phyloP scores from a whole-genome alignment of 768 basidiomycete genomes.

The Cystofilobasidium capitatum region DNA sequence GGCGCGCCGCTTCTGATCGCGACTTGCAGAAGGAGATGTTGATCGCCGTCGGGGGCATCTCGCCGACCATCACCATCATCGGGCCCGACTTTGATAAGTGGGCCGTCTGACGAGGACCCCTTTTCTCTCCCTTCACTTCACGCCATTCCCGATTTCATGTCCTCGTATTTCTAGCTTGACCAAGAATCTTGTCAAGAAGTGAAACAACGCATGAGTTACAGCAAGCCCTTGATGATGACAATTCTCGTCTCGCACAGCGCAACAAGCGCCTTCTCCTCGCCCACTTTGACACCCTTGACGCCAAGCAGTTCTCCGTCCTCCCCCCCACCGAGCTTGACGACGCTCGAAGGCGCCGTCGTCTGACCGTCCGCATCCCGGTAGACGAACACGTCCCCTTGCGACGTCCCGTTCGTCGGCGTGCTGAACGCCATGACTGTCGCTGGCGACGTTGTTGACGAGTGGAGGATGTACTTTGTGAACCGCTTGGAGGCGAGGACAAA shows the following conservation, averaged over 20 bases:
- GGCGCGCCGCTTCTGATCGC: background rate
- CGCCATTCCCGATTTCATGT: no score
- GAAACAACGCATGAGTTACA: no score
- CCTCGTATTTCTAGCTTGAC: no score
- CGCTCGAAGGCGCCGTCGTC: slow-evolving; percentile 49
- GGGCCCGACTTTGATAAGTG: slow-evolving; percentile 22
- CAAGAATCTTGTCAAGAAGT: no score
- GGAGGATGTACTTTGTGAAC: slow-evolving; percentile 78
- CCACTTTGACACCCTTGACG: slow-evolving; percentile 49
- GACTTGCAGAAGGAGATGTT: slow-evolving; percentile 35
- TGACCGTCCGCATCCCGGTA: slow-evolving; percentile 52
- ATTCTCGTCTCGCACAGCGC: slow-evolving; percentile 67
- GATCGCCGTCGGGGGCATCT: slow-evolving; percentile 38
- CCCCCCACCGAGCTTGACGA: slow-evolving; percentile 64
- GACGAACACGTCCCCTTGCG: slow-evolving; percentile 65
- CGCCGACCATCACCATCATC: slow-evolving; percentile 25
- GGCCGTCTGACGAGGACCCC: no score
- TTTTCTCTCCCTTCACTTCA: no score
- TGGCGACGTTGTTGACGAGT: slow-evolving; percentile 45
- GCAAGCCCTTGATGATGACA: slow-evolving; percentile 42
- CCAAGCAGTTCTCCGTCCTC: slow-evolving; percentile 63
- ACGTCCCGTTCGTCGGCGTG: slow-evolving; percentile 44
- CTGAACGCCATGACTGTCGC: slow-evolving; percentile 67
- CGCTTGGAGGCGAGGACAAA: slow-evolving; percentile 91
- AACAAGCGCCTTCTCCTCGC: slow-evolving; percentile 43